Evolutionary conservation across 306 rosid species (phyloP).

Genomic region (Parietaria judaica): DNA sequence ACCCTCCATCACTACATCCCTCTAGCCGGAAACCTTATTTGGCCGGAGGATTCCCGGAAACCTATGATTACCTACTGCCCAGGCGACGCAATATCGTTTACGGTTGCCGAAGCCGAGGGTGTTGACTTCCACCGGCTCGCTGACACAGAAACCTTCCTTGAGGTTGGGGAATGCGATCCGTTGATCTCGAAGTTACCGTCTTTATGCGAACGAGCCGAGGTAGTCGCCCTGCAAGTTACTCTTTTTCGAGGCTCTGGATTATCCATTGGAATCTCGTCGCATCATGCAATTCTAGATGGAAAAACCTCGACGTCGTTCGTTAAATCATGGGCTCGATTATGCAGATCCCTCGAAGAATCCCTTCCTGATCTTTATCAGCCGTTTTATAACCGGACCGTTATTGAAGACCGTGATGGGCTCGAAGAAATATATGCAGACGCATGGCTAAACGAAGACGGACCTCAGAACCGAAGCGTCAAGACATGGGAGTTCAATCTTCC

Average conservation of each 20-base stretch:
- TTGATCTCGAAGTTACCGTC: conserved; percentile 5
- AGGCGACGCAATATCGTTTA: conserved; percentile 19
- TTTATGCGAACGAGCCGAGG: conserved; percentile 14
- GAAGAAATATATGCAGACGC: conserved; percentile 9
- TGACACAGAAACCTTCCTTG: background rate
- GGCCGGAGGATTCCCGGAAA: conserved; percentile 16
- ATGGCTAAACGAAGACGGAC: conserved; percentile 33
- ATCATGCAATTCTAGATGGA: conserved; percentile 29
- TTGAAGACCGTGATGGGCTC: conserved; percentile 26
- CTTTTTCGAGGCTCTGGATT: conserved; percentile 22
- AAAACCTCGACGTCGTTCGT: conserved; percentile 24
- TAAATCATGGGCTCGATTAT: conserved; percentile 50
- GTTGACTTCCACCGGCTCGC: conserved; percentile 11
- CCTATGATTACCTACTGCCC: conserved; percentile 11
- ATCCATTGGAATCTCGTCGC: conserved; percentile 22
- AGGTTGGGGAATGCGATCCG: conserved; percentile 12
- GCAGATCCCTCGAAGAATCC: conserved; percentile 10
- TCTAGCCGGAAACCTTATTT: conserved; percentile 16
- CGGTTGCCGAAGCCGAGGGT: conserved; percentile 12
- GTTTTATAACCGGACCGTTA: conserved; percentile 23
- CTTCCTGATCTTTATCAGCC: conserved; percentile 17
- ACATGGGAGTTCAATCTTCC: conserved; percentile 25
- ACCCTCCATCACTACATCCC: conserved; percentile 18
- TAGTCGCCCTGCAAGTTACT: conserved; percentile 23
- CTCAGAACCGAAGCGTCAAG: conserved; percentile 38